Conservation (phyloP, 2,329 filamentous ascomycete species). For the Escovopsis weberi region DNA sequence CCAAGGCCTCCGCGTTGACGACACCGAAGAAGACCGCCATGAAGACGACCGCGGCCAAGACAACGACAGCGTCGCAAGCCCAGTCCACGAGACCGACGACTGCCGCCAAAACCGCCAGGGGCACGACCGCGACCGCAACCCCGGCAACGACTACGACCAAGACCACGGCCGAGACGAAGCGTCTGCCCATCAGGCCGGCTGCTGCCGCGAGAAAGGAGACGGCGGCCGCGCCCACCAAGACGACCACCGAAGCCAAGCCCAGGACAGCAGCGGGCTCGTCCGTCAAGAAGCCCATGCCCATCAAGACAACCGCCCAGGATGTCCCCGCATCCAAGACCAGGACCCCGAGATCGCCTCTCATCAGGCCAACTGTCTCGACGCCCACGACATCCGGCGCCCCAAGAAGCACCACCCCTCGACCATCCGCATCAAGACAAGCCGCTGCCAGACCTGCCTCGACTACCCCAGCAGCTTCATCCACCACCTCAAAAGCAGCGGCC, state of each 20-base stretch:
- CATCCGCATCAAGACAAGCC: constrained; percentile 15
- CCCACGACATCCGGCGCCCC: constrained; percentile 57
- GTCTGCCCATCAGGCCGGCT: constrained; percentile 15
- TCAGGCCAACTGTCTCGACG: constrained; percentile 49
- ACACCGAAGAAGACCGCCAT: constrained; percentile 5
- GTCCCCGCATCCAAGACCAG: constrained; percentile 42
- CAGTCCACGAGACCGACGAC: constrained; percentile 11
- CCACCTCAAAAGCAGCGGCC: neutral
- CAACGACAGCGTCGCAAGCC: constrained; percentile 7
- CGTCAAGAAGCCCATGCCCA: constrained; percentile 28
- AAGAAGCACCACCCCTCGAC: constrained; percentile 26
- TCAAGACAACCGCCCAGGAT: constrained; percentile 25
- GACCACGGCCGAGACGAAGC: constrained; percentile 11
- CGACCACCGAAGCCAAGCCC: constrained; percentile 11
- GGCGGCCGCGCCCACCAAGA: constrained; percentile 14
- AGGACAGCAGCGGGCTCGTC: constrained; percentile 19
- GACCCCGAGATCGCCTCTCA: constrained; percentile 49
- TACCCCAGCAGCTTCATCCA: constrained; percentile 22
- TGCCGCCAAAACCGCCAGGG: constrained; percentile 11
- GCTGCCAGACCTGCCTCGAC: constrained; percentile 15
- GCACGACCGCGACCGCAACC: constrained; percentile 9
- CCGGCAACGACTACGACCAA: constrained; percentile 5
- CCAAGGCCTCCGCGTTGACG: constrained; percentile 8
- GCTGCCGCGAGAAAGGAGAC: constrained; percentile 21
- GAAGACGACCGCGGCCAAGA: constrained; percentile 8